Evolutionary conservation across 257 asterid species (phyloP), one percentile per base, ranked within the genome.

Genomic region (Scutellaria barbata): DNA sequence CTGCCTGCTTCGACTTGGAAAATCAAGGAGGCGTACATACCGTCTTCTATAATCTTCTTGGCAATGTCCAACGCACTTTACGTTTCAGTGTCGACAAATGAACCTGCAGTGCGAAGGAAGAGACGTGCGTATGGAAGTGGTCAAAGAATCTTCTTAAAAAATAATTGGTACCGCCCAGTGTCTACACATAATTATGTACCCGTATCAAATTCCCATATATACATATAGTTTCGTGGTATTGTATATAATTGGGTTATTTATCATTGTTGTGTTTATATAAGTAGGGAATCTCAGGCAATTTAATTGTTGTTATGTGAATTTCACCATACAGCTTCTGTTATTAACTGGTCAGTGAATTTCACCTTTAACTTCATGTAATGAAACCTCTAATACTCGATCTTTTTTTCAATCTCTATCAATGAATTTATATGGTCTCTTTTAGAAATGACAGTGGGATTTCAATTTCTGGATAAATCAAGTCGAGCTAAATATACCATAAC

Each of bases 161-260:
- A 45, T 20, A 18, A 47, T 74, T 71, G 68, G 62, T 64, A 65
- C 52, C 18, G 59, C 37, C 45, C 59, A 10, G 17, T 48, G 66
- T 48, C 69, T 64, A 33, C 63, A 68, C 57, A 41, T 52, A 16
- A 10, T 63, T 68, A 52, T 63, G 74, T 63, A 67, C 16, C 22
- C 55, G 71, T 68, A 76, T 76, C 60, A 63, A 61, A 60, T 63
- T 51, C 74, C 50, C 39, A 25, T 41, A 30, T 30, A 25, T 25
- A 58, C 48, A 33, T 30, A 66, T 66, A 41, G 45, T 64, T 46
- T 55, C 12, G 22, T 52, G 77, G 5, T 52, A 79, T 63, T 74
- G 79, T 76, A 82, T 65, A 79, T 73, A 71, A 55, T 61, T 47
- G 71, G 35, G 75, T 17, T 50, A 61, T 67, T 55, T 42, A 46